A percentile compares a stretch with the other conserved stretches of the same genome.
Conservation (phyloP, 2,329 filamentous ascomycete species). For the Mycosphaerella arachidis region DNA sequence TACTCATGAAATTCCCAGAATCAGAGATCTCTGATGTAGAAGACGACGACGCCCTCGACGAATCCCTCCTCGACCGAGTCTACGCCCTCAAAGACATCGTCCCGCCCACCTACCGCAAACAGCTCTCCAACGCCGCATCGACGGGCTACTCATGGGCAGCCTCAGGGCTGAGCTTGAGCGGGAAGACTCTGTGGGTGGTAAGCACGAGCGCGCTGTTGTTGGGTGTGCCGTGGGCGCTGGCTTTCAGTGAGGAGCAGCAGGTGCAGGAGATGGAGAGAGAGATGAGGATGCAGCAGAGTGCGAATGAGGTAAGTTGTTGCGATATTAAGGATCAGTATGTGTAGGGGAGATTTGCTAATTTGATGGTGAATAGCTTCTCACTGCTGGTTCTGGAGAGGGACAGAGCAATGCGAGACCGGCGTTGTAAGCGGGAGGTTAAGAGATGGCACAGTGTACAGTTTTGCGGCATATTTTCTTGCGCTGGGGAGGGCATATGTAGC, state of each 20-base stretch:
- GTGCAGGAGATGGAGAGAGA: slow-evolving; percentile 96
- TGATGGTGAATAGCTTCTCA: slow-evolving; percentile 21
- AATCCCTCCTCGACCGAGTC: slow-evolving; percentile 41
- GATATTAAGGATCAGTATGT: background rate
- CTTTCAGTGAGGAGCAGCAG: slow-evolving; percentile 93
- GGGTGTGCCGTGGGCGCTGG: slow-evolving; percentile 88
- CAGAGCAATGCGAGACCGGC: slow-evolving; percentile 24
- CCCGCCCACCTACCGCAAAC: slow-evolving; percentile 42
- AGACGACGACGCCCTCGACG: slow-evolving; percentile 56
- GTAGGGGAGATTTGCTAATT: slow-evolving; percentile 10
- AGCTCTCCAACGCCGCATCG: slow-evolving; percentile 40
- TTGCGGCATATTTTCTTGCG: slow-evolving; percentile 6
- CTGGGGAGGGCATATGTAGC: slow-evolving; percentile 11
- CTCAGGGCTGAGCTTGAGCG: slow-evolving; percentile 63
- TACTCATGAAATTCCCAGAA: slow-evolving; percentile 47
- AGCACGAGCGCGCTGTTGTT: slow-evolving; percentile 84
- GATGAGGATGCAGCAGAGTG: slow-evolving; percentile 90
- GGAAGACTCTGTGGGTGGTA: slow-evolving; percentile 86
- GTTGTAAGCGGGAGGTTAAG: slow-evolving; percentile 11
- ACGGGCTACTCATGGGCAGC: slow-evolving; percentile 55
- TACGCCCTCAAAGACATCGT: slow-evolving; percentile 43
- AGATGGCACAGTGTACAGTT: slow-evolving; percentile 5
- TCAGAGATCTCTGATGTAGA: slow-evolving; percentile 69
- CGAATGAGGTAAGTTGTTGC: slow-evolving; percentile 61
- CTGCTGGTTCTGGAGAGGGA: slow-evolving; percentile 16